Evolutionary conservation across 2,329 filamentous ascomycete species (phyloP), one percentile per base, ranked within the genome.

Genomic region (Aspergillus sergii): DNA sequence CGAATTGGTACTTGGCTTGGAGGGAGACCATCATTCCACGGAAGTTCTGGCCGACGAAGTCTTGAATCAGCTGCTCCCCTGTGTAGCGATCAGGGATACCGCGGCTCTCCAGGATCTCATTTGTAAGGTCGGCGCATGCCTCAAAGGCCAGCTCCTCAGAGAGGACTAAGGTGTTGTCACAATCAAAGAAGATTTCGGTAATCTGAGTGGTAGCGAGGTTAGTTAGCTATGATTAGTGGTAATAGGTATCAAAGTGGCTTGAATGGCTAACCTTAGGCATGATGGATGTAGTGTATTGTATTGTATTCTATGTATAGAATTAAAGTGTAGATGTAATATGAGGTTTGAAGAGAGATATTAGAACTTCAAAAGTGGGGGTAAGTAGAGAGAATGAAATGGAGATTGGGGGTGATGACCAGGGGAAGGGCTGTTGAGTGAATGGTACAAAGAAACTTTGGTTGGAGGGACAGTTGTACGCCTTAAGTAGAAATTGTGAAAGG

Each of bases 31-130:
- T 89, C 92, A 96, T 96, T 80, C 92, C 92, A 70, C 93, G 92
- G 86, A 96, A 97, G 86, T 96, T 96, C 78, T 95, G 91, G 72
- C 94, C 93, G 71, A 97, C 92, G 73, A 96, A 97, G 81, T 96
- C 91, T 71, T 85, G 83, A 81, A 96, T 91, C 67, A 97, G 89
- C 64, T 88, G 85, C 55, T 89, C 86, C 73, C 91, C 91, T 4
- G 91, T 93, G 83, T 96, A 97, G 75, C 86, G 87, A 71, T 87
- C 84, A 30, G 83, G 74, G 72, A 92, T 83, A 71, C 84, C 81
- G 74, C 90, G 85, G 73, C 86, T 85, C 71, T 85, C 84, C 76
- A 94, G 88, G 77, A 96, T 92, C 79, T 93, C 84, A 82, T 97
- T 97, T 84, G 93, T 90, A 68, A 97, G 88, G 64, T 92, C 91